Percentiles rank a stretch among this genome's conserved stretches.
phyloP scores from a whole-genome alignment of 2,329 filamentous ascomycete species.

The Sordariomycetes sp. region DNA sequence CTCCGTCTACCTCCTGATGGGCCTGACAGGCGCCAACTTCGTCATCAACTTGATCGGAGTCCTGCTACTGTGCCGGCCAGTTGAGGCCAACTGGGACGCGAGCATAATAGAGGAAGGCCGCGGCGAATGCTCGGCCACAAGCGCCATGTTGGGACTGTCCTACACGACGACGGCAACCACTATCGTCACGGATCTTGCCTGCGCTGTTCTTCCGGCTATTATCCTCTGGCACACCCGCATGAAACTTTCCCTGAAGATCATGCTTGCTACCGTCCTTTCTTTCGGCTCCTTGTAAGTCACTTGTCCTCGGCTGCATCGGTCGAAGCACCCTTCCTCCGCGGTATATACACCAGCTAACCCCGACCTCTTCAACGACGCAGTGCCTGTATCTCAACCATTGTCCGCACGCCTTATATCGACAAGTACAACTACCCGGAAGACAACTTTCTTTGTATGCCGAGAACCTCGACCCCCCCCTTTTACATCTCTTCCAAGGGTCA shows the following conservation, averaged over 20 bases:
- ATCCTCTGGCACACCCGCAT: slow-evolving; percentile 21
- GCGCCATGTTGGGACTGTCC: slow-evolving; percentile 9
- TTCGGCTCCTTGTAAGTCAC: slow-evolving; percentile 10
- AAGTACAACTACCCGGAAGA: slow-evolving; percentile 10
- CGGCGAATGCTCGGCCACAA: slow-evolving; percentile 9
- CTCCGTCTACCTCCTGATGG: slow-evolving; percentile 10
- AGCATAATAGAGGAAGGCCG: slow-evolving; percentile 16
- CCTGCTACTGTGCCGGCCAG: slow-evolving; percentile 19
- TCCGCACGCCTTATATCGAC: slow-evolving; percentile 13
- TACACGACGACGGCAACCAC: slow-evolving; percentile 19
- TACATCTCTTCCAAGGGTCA: not conserved
- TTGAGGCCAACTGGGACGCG: slow-evolving; percentile 16
- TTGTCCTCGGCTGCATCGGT: not conserved
- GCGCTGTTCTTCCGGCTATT: slow-evolving; percentile 18
- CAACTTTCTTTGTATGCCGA: slow-evolving; percentile 1
- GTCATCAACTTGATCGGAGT: slow-evolving; percentile 19
- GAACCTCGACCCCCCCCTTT: slow-evolving; percentile 2
- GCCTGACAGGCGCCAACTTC: slow-evolving; percentile 14
- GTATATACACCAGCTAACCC: not conserved
- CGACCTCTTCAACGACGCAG: not conserved
- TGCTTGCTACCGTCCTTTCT: slow-evolving; percentile 9
- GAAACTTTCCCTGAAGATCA: slow-evolving; percentile 11
- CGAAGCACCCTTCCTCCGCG: not conserved
- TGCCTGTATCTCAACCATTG: slow-evolving; percentile 13
- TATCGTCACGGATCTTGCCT: slow-evolving; percentile 20